These are phyloP conservation scores for Pythium rhizo-oryzae DNA, from an alignment of 352 stramenopile species.

Conservation along the genomic window DNA sequence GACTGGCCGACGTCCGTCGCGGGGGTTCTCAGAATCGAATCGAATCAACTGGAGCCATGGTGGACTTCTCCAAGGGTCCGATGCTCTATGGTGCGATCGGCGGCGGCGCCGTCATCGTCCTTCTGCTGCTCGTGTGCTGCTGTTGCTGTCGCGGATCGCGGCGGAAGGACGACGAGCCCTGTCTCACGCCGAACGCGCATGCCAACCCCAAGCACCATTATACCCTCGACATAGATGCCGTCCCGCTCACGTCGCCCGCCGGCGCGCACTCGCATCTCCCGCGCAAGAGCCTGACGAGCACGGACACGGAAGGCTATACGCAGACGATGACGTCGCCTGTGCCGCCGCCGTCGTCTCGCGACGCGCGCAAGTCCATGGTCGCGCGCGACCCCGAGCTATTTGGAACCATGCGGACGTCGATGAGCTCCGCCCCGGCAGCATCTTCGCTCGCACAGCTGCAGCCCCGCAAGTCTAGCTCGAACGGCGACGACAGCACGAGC, in stretches of 20 bases:
- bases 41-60: not conserved
- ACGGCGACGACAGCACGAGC: not conserved
- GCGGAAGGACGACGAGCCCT: not conserved
- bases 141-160: not conserved
- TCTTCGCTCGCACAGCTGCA: not conserved
- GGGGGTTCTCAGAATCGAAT: not conserved
- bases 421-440: no score
- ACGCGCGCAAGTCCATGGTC: not conserved
- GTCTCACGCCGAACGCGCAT: not conserved
- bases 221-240: not conserved
- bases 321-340: not conserved
- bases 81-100: not conserved
- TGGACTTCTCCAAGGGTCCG: not conserved
- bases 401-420: not conserved
- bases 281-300: not conserved
- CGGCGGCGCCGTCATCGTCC: not conserved
- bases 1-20: not conserved
- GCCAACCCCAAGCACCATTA: constrained; percentile 3
- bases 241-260: not conserved
- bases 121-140: constrained; percentile 1
- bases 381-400: not conserved
- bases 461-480: not conserved
- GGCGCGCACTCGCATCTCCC: not conserved
- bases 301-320: not conserved
- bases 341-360: not conserved